Base-by-base conservation (phyloP, 1,284 basidiomycete species). In the Sporisorium exsertum region DNA sequence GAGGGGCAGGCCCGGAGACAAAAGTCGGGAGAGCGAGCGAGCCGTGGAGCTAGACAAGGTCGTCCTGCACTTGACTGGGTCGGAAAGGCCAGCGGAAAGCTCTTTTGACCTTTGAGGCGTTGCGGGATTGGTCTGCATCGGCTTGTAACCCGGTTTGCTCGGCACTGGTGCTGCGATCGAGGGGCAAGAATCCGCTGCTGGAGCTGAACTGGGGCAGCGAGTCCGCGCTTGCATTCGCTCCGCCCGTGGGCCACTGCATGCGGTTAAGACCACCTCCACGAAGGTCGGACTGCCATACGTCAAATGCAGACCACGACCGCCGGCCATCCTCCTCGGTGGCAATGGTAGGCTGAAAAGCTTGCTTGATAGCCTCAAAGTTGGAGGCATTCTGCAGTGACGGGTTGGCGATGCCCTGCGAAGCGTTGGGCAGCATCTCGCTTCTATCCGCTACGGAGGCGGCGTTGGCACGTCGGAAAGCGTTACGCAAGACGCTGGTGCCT, bases 251-350 rank as follows among this genome's bases (percentile, higher is more conserved):
- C 67, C 67, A 70, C 20, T 67, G 67, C 56, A 50, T 58, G 27
- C 40, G 50, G 32, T 63, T 64, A 37, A 51, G 63, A 24, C 58
- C 45, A 42, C 58, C 71, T 16, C 58, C 65, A 24, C 63, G 63
- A 20, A 76, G 61, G 42, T 72, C 69, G 35, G 73, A 76, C 18
- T 76, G 73, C 79, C 79, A 81, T 18, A 77, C 61, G 53, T 81
- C 79, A 40, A 81, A 81, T 15, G 79, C 78, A 12, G 74, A 78
- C 79, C 79, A 81, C 2, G 79, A 81, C 45, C 75, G 66, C 40
- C 78, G 58, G 8, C 78, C 79, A 24, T 81, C 78, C 24, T 81
- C 79, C 22, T 81, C 79, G 35, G 73, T 65, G 5, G 71, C 61
- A 20, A 64, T 33, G 24, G 64, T 72, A 18, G 79, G 64, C 53